A percentile compares a stretch with the other conserved stretches of the same genome.
phyloP scores from a whole-genome alignment of 306 rosid species.

The Gillenia trifoliata region DNA sequence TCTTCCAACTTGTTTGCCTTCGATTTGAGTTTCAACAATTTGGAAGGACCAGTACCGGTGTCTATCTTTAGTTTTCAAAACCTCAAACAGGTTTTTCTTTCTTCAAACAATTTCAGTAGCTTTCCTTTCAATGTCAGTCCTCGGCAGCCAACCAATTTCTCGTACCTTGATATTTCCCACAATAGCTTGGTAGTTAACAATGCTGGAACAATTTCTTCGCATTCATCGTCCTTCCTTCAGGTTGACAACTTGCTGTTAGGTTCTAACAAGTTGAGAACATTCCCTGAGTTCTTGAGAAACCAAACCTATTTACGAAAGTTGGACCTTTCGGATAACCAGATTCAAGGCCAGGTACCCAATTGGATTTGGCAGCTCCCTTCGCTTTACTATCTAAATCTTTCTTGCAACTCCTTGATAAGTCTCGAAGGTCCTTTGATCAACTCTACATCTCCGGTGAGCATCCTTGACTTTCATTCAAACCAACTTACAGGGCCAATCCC shows the following conservation, averaged over 20 bases:
- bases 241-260: background rate
- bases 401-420: conserved; percentile 1
- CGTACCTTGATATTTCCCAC: conserved; percentile 8
- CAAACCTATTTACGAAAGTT: background rate
- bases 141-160: background rate
- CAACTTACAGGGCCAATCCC: conserved; percentile 5
- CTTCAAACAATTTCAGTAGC: background rate
- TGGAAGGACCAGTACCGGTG: conserved; percentile 32
- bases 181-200: background rate
- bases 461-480: background rate
- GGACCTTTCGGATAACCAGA: conserved; percentile 29
- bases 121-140: background rate
- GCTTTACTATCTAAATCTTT: background rate
- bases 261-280: background rate
- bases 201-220: background rate
- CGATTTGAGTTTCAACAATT: conserved; percentile 33
- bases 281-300: background rate
- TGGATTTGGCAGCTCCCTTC: conserved; percentile 8
- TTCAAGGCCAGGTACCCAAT: conserved; percentile 8
- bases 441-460: background rate
- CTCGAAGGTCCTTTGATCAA: background rate
- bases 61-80: conserved; percentile 13
- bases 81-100: background rate
- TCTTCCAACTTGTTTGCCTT: conserved; percentile 18
- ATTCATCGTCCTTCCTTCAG: background rate